phyloP scores from a whole-genome alignment of 2,329 filamentous ascomycete genomes.

The Curvularia sp. region DNA sequence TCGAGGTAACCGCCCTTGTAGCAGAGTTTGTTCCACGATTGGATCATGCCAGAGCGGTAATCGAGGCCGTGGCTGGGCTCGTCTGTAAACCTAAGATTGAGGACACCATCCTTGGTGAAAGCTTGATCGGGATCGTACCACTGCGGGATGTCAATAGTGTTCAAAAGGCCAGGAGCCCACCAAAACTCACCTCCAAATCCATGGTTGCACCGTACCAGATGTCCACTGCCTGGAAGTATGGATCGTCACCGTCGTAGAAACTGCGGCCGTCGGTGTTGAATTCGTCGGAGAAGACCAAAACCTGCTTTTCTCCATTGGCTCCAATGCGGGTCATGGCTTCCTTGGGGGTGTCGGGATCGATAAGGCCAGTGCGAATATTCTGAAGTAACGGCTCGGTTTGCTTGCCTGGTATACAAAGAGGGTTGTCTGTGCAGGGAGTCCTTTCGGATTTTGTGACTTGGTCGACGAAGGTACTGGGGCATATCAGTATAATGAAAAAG shows the following conservation, averaged over 20 bases:
- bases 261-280: constrained; percentile 72
- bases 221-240: constrained; percentile 71
- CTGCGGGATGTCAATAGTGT: constrained; percentile 44
- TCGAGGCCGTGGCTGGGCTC: constrained; percentile 70
- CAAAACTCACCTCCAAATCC: constrained; percentile 65
- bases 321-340: constrained; percentile 63
- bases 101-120: constrained; percentile 66
- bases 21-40: constrained; percentile 76
- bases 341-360: constrained; percentile 72
- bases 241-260: constrained; percentile 74
- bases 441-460: constrained; percentile 47
- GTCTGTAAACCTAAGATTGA: constrained; percentile 70
- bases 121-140: constrained; percentile 75
- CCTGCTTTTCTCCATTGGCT: constrained; percentile 66
- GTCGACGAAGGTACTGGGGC: constrained; percentile 64
- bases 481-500: constrained; percentile 22
- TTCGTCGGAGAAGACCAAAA: constrained; percentile 75
- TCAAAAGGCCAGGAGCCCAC: background rate
- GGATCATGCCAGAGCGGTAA: constrained; percentile 75
- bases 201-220: constrained; percentile 75
- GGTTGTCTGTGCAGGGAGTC: constrained; percentile 52
- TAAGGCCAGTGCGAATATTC: constrained; percentile 66
- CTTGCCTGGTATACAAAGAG: constrained; percentile 59
- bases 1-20: constrained; percentile 75
- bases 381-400: constrained; percentile 60